These are phyloP conservation scores for Sanguinoderma infundibulare DNA, from an alignment of 1,284 basidiomycete genomes.

Conservation along the genomic window DNA sequence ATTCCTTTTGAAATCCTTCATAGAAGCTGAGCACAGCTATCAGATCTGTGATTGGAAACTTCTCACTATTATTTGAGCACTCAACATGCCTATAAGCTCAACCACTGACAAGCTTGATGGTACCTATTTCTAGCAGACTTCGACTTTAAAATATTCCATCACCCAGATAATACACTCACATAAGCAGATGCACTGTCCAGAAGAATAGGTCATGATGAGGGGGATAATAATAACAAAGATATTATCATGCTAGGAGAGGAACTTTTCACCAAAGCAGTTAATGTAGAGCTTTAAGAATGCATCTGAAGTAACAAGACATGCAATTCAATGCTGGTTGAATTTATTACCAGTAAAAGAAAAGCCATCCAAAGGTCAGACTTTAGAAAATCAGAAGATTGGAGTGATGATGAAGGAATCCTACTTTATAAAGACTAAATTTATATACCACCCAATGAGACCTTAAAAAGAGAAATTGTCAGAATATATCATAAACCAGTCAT, in stretches of 20 bases:
- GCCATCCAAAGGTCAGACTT: neutral
- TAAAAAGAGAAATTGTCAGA: neutral
- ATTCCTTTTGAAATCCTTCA: conserved; percentile 36
- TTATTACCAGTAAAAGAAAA: too few relatives aligned
- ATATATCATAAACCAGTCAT: conserved; percentile 5
- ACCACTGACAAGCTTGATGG: conserved; percentile 45
- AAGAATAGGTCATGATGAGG: conserved; percentile 37
- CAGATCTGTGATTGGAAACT: conserved; percentile 54
- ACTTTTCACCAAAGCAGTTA: neutral
- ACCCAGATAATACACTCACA: conserved; percentile 38
- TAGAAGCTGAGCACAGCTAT: conserved; percentile 43
- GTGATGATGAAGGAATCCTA: too few relatives aligned
- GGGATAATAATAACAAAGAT: conserved; percentile 37
- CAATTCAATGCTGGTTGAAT: too few relatives aligned
- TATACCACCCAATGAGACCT: neutral
- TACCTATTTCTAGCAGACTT: conserved; percentile 37
- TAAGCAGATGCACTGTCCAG: conserved; percentile 46
- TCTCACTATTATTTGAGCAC: conserved; percentile 43
- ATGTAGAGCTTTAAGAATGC: neutral
- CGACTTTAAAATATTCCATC: conserved; percentile 41
- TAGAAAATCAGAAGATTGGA: neutral
- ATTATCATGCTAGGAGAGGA: conserved; percentile 28
- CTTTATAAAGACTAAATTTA: too few relatives aligned
- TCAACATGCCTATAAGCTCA: conserved; percentile 37
- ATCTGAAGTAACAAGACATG: neutral